Evolutionary conservation across 73 alveolate genomes (phyloP), one percentile per base, ranked within the genome.

Genomic region (Paramecium bursaria): DNA sequence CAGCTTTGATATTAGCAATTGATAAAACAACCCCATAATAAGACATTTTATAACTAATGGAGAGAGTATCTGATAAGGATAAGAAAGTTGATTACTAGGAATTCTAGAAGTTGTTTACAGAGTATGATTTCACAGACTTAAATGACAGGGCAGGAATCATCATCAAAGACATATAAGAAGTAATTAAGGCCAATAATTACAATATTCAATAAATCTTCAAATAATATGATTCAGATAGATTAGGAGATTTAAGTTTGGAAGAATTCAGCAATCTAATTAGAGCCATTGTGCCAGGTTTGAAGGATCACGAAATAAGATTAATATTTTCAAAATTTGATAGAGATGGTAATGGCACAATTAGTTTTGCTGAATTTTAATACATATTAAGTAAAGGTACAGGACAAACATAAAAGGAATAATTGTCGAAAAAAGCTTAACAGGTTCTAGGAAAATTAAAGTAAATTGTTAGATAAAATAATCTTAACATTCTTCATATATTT

Each of bases 331-430:
- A 54, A 42, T 79, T 79, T 54, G 89, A 79, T 23, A 13, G 74
- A 10, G 76, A 79, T 35, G 21, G 29, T n/a, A 73, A 79, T 50
- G 44, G 76, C 3, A 33, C 75, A 22, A 35, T 79, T 4, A 73
- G 76, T 79, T 79, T 54, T 23, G 47, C 75, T 39, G 89, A 79
- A 46, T 79, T 79, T 79, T 49, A 53, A n/a, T 53, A 79, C 46
- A 51, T 79, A 0, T 21, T 79, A 13, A 79, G 85, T 22, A 53
- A 79, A 23, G 89, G 89, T 0, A 53, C 73, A 4, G 61, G 76
- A 2, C 3, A 53, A 23, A 55, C 74, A 10, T 10, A 54, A 39
- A 53, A 53, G 22, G 89, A 55, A 2, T 48, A 30, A 7, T 39
- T 73, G 15, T 44, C 46, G 13, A 49, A 79, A 79, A 79, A 61